Evolutionary conservation across 305 asterid species (phyloP).

Genomic region (Ilex paraguariensis): DNA sequence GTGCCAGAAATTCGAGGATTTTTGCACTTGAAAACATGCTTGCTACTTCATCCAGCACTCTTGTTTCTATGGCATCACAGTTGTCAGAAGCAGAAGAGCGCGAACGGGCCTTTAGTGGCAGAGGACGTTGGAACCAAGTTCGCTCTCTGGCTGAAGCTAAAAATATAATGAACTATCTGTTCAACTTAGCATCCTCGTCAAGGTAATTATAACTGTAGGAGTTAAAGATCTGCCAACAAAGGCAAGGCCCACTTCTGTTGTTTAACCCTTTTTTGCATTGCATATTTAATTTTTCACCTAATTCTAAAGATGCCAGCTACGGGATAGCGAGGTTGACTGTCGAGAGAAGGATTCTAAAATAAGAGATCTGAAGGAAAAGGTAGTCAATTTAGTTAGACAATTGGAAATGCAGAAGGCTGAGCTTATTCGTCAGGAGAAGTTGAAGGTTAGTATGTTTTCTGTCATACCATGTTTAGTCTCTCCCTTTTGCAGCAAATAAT

Average conservation of each 20-base stretch:
- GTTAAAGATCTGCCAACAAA: conserved; percentile 1
- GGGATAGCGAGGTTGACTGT: conserved; percentile 81
- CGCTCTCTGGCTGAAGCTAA: conserved; percentile 87
- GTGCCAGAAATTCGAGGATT: conserved; percentile 91
- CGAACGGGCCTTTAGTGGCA: conserved; percentile 87
- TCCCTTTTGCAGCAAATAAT: too few species aligned
- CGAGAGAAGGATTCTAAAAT: conserved; percentile 86
- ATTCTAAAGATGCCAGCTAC: conserved; percentile 51
- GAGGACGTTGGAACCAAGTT: conserved; percentile 96
- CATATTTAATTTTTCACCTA: too few species aligned
- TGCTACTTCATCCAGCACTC: conserved; percentile 84
- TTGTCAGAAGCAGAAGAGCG: conserved; percentile 98
- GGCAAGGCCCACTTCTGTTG: not conserved
- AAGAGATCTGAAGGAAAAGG: conserved; percentile 82
- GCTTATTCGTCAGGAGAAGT: conserved; percentile 50
- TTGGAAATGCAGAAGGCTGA: conserved; percentile 64
- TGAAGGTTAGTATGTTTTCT: conserved; percentile 42
- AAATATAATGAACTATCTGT: conserved; percentile 77
- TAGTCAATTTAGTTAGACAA: conserved; percentile 64
- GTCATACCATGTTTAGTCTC: too few species aligned
- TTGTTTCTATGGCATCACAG: conserved; percentile 95
- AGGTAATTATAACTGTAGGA: conserved; percentile 42
- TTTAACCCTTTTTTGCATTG: not conserved
- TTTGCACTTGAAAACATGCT: conserved; percentile 95
- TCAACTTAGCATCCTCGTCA: conserved; percentile 73